These are phyloP conservation scores for Calonectria naviculata DNA, from an alignment of 2,329 filamentous ascomycete genomes.

Conservation along the genomic window DNA sequence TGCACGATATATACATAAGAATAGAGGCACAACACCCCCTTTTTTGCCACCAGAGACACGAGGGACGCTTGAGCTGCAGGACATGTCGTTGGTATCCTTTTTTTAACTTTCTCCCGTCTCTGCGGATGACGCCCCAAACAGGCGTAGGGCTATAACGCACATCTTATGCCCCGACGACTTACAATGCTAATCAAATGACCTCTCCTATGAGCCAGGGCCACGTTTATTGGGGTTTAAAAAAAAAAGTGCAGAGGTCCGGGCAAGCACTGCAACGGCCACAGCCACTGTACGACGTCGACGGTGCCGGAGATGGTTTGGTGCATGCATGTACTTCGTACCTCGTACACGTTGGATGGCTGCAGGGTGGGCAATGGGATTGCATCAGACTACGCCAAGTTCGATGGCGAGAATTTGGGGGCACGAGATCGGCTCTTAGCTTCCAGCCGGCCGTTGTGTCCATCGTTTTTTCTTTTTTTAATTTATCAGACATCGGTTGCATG, in stretches of 20 bases:
- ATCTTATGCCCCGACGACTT: constrained; percentile 20
- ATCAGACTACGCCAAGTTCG: constrained; percentile 29
- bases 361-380: constrained; percentile 30
- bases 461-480: neutral
- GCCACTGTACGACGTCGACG: constrained; percentile 27
- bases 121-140: constrained; percentile 5
- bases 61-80: neutral
- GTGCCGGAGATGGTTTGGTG: constrained; percentile 19
- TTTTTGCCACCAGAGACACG: neutral
- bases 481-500: neutral
- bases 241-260: constrained; percentile 17
- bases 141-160: constrained; percentile 9
- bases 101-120: neutral
- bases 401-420: constrained; percentile 33
- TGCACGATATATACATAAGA: constrained; percentile 38
- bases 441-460: neutral
- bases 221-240: constrained; percentile 11
- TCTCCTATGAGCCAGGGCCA: neutral
- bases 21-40: constrained; percentile 31
- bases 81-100: neutral
- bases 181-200: constrained; percentile 17
- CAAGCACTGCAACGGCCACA: constrained; percentile 27
- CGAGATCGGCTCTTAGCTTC: constrained; percentile 22
- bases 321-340: constrained; percentile 24
- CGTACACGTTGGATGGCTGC: constrained; percentile 27